Conservation (phyloP, 2,329 filamentous ascomycete species). For the Ceratocystis destructans region DNA sequence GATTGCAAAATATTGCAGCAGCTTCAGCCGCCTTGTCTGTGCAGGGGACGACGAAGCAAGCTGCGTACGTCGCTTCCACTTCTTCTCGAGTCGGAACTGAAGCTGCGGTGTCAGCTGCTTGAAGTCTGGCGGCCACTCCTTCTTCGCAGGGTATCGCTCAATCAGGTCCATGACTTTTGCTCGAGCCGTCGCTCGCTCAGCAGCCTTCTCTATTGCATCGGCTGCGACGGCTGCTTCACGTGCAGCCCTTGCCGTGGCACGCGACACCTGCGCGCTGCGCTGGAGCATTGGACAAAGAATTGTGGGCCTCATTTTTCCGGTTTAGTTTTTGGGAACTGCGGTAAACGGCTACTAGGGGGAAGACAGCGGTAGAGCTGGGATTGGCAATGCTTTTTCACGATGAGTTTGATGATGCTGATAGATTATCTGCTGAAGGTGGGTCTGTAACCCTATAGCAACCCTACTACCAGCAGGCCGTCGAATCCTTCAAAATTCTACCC, state of each 20-base stretch:
- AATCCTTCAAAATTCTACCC: constrained; percentile 7
- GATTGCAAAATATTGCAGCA: constrained; percentile 48
- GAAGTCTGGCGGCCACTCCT: constrained; percentile 68
- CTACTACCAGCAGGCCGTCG: neutral
- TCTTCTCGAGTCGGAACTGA: constrained; percentile 65
- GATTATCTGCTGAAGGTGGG: neutral
- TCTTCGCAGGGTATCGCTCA: constrained; percentile 52
- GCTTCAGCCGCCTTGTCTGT: constrained; percentile 51
- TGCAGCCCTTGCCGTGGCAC: constrained; percentile 20
- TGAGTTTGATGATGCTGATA: neutral
- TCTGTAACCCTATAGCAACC: neutral
- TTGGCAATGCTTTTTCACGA: neutral
- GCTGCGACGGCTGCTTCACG: constrained; percentile 3
- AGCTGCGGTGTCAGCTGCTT: constrained; percentile 53
- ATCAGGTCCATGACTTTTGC: constrained; percentile 25
- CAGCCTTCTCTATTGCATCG: constrained; percentile 11
- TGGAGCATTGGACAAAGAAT: neutral
- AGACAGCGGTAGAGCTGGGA: neutral
- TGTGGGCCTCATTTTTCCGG: neutral
- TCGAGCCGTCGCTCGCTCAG: constrained; percentile 5
- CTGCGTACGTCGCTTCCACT: constrained; percentile 56
- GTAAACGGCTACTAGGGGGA: neutral
- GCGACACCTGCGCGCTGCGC: constrained; percentile 21
- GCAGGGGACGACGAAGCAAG: constrained; percentile 47
- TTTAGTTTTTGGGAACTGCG: neutral